Conservation (phyloP, 2,329 filamentous ascomycete species). For the Dactylonectria macrodidyma region DNA sequence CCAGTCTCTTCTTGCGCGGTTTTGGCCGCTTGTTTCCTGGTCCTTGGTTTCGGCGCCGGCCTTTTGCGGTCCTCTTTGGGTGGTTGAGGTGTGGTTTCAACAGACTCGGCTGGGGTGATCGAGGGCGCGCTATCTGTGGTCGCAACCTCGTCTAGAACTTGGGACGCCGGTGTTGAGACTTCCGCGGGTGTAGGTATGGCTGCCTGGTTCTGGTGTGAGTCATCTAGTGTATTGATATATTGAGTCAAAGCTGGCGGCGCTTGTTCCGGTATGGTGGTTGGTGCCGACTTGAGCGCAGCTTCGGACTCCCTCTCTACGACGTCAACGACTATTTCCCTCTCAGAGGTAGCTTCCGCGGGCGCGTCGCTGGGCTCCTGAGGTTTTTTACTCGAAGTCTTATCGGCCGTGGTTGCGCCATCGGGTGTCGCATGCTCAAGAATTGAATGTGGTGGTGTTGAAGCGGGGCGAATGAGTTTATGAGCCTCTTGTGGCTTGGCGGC, state of each 20-base stretch:
- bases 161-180: constrained; percentile 31
- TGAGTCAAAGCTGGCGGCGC: constrained; percentile 9
- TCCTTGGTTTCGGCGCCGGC: constrained; percentile 36
- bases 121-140: constrained; percentile 35
- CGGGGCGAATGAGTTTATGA: constrained; percentile 34
- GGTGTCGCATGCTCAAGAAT: constrained; percentile 35
- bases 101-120: constrained; percentile 22
- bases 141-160: constrained; percentile 33
- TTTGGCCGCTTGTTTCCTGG: constrained; percentile 36
- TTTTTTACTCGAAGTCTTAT: constrained; percentile 11
- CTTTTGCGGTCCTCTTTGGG: constrained; percentile 29
- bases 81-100: constrained; percentile 27
- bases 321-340: background rate
- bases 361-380: background rate
- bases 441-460: constrained; percentile 43
- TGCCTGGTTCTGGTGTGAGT: constrained; percentile 3
- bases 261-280: constrained; percentile 27
- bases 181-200: background rate
- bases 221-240: background rate
- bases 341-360: background rate
- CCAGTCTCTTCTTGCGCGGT: constrained; percentile 32
- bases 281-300: constrained; percentile 19
- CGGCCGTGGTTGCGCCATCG: constrained; percentile 22
- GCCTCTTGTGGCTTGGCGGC: constrained; percentile 31
- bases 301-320: constrained; percentile 13